A percentile compares a stretch with the other conserved stretches of the same genome.
phyloP scores from a whole-genome alignment of 2,329 filamentous ascomycete species.

The Claviceps sorghi region DNA sequence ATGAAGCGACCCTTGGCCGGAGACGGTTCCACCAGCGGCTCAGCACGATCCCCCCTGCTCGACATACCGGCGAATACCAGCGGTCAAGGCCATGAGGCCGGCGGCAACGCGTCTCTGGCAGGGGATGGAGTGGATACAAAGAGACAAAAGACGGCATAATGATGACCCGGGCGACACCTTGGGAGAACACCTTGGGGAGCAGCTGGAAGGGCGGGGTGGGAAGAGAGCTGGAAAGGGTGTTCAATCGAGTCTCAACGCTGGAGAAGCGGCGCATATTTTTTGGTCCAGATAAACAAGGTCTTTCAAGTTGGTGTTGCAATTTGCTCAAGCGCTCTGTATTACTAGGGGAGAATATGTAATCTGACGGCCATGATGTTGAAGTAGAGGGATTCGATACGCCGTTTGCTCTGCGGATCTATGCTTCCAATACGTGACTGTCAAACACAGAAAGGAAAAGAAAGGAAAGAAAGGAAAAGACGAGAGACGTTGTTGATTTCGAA shows the following conservation, averaged over 20 bases:
- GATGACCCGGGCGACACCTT: not conserved
- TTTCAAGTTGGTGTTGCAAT: not conserved
- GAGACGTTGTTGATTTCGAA: too few relatives aligned
- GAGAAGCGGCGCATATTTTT: slow-evolving; percentile 13
- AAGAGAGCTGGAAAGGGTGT: not conserved
- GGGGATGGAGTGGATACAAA: slow-evolving; percentile 30
- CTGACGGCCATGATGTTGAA: not conserved
- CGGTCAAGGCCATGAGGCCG: slow-evolving; percentile 9
- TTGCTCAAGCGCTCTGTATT: not conserved
- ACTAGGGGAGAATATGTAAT: not conserved
- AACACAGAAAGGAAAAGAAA: not conserved
- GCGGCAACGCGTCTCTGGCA: slow-evolving; percentile 1
- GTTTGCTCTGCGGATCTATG: too few relatives aligned
- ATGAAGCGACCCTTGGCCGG: slow-evolving; percentile 36
- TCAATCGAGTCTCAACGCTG: not conserved
- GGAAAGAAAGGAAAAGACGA: too few relatives aligned
- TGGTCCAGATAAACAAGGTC: not conserved
- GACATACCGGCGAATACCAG: slow-evolving; percentile 35
- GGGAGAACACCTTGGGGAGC: not conserved
- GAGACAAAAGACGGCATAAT: slow-evolving; percentile 29
- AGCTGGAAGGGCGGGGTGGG: too few relatives aligned
- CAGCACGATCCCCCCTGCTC: slow-evolving; percentile 29
- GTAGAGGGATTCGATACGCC: not conserved
- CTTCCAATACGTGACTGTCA: not conserved
- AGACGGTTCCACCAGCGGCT: slow-evolving; percentile 12